Conservation (phyloP, 108 stramenopile genomes). For the Parietichytrium sp. region DNA sequence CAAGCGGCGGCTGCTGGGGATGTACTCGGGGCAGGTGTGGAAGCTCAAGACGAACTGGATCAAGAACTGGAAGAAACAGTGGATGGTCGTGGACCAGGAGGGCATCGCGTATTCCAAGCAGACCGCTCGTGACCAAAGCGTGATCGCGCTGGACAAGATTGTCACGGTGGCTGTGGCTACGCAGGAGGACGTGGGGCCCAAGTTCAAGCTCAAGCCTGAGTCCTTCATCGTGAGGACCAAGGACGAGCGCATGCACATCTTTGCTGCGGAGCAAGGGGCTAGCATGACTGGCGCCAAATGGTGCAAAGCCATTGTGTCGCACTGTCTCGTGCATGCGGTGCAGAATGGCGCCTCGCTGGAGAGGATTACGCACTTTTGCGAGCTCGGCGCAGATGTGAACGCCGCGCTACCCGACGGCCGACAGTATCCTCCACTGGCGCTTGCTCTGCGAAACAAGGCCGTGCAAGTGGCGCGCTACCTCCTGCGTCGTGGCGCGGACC, state of each 20-base stretch:
- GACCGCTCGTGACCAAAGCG: not conserved
- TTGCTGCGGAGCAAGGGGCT: not conserved
- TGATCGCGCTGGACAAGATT: constrained; percentile 18
- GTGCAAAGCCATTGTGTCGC: constrained; percentile 7
- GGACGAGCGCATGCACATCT: not conserved
- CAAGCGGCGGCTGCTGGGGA: not conserved
- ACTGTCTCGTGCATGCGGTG: not conserved
- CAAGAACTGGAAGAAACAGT: constrained; percentile 34
- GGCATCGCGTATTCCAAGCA: constrained; percentile 29
- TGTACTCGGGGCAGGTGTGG: not conserved
- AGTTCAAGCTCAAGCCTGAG: not conserved
- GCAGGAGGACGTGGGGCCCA: not conserved
- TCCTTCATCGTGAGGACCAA: not conserved
- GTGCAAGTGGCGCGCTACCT: constrained; percentile 1
- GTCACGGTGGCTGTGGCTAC: constrained; percentile 1
- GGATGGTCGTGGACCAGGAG: not conserved
- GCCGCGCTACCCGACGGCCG: not conserved
- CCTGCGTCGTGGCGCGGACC: constrained; percentile 22
- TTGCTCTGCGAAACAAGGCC: not conserved
- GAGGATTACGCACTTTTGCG: constrained; percentile 10
- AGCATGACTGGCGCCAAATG: not conserved
- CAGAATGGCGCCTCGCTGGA: not conserved
- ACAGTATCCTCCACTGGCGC: constrained; percentile 5
- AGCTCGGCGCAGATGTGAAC: constrained; percentile 16
- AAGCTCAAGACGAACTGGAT: constrained; percentile 40